Evolutionary conservation across 2,329 filamentous ascomycete genomes (phyloP).

Genomic region (Pseudocercospora crystallina): DNA sequence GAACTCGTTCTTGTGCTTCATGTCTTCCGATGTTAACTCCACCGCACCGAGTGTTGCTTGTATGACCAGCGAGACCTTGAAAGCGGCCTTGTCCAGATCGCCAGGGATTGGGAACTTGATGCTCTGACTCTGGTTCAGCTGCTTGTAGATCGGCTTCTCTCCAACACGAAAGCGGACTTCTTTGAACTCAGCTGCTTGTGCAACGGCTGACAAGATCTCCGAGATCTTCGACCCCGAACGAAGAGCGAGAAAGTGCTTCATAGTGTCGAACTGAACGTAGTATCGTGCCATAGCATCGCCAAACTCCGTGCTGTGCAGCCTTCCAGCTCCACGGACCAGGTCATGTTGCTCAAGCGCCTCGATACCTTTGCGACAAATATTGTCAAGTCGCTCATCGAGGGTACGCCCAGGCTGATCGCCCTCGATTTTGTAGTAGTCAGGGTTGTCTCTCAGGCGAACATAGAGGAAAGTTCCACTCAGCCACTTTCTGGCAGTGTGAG

Average conservation of each 20-base stretch:
- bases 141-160: slow-evolving; percentile 69
- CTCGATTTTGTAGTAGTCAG: slow-evolving; percentile 66
- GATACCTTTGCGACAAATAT: slow-evolving; percentile 70
- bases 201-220: slow-evolving; percentile 66
- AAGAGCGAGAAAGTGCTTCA: slow-evolving; percentile 67
- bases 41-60: slow-evolving; percentile 70
- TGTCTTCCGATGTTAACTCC: slow-evolving; percentile 61
- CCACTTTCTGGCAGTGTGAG: slow-evolving; percentile 69
- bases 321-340: slow-evolving; percentile 53
- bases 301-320: slow-evolving; percentile 66
- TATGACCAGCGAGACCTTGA: slow-evolving; percentile 77
- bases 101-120: slow-evolving; percentile 72
- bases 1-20: slow-evolving; percentile 57
- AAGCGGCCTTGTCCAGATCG: slow-evolving; percentile 62
- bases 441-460: slow-evolving; percentile 70
- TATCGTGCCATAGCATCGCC: slow-evolving; percentile 81
- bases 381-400: slow-evolving; percentile 64
- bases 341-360: slow-evolving; percentile 60
- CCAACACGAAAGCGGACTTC: slow-evolving; percentile 68
- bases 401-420: slow-evolving; percentile 50
- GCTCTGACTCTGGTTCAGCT: slow-evolving; percentile 66
- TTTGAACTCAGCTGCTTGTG: slow-evolving; percentile 69
- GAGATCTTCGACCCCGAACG: slow-evolving; percentile 61
- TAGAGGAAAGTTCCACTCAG: slow-evolving; percentile 75
- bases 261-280: slow-evolving; percentile 76